Evolutionary conservation across 2,329 filamentous ascomycete species (phyloP), one percentile per base, ranked within the genome.

Genomic region (Trichoderma aggressivum): DNA sequence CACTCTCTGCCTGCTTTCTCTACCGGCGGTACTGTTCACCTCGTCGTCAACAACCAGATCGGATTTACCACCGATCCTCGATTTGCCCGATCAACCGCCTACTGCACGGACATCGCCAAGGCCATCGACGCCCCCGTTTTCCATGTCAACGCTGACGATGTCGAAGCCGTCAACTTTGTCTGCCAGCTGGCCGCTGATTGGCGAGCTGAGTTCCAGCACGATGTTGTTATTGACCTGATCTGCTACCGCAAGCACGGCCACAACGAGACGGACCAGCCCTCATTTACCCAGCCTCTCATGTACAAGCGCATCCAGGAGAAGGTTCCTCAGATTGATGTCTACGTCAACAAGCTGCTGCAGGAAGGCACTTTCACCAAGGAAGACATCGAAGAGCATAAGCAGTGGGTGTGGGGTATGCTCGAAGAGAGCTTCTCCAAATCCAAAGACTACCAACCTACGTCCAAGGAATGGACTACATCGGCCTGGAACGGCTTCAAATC

Each of bases 401-500:
- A 97, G 82, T 99, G 96, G 96, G 96, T 98, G 72, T 99, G 95
- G 96, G 93, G 93, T 73, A 98, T 98, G 94, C 88, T 99, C 71
- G 95, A 97, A 79, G 95, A 98, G 82, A 98, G 94, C 84, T 99
- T 98, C 83, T 88, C 94, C 78, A 94, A 95, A 83, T 97, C 94
- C 83, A 98, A 97, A 84, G 95, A 99, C 78, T 99, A 99, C 84
- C 92, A 95, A 82, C 94, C 96, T 59, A 97, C 93, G 53, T 93
- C 94, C 75, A 97, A 97, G 85, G 96, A 99, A 84, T 99, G 96
- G 96, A 90, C 97, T 76, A 98, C 96, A 10, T 98, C 94, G 65
- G 95, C 96, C 70, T 99, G 96, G 96, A 97, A 99, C 84, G 95
- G 95, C 74, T 98, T 99, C 90, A 98, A 98, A 86, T 97, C 94